Evolutionary conservation across 495 filamentous ascomycete species (phyloP).

Genomic region (Podospora pseudoanserina): DNA sequence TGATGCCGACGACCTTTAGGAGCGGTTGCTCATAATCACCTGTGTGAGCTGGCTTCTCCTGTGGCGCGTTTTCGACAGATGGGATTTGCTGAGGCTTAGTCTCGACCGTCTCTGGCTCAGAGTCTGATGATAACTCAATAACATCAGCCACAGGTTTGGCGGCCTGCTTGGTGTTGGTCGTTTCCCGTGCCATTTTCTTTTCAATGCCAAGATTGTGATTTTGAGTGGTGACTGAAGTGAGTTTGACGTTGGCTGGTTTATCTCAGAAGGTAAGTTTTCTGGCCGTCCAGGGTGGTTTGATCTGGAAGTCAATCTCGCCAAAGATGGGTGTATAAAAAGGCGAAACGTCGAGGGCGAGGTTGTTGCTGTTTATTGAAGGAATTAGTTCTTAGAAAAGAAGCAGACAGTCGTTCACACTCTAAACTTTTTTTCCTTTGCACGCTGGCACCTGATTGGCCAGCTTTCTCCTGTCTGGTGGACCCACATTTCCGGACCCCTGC

Average conservation of each 20-base stretch:
- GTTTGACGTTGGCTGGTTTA: background rate
- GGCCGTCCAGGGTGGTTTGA: background rate
- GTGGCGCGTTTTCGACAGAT: background rate
- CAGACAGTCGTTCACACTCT: background rate
- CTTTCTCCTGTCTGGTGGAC: background rate
- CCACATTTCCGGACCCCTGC: constrained; percentile 6
- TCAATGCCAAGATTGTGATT: background rate
- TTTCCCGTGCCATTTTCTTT: constrained; percentile 16
- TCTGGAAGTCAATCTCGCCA: background rate
- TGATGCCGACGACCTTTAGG: constrained; percentile 17
- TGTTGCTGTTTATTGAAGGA: background rate
- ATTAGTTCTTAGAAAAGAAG: background rate
- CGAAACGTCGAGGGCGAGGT: background rate
- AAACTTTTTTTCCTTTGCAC: constrained; percentile 10
- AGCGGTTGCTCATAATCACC: constrained; percentile 19
- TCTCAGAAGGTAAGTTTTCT: background rate
- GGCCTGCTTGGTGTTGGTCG: constrained; percentile 5
- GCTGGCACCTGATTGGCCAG: background rate
- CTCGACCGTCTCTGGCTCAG: constrained; percentile 15
- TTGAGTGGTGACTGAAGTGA: background rate
- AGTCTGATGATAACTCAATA: constrained; percentile 27
- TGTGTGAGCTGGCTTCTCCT: background rate
- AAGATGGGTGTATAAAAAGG: background rate
- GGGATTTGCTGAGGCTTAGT: constrained; percentile 6
- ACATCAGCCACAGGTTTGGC: constrained; percentile 13